Evolutionary conservation across 129 eudicot genomes (phyloP).

Genomic region (Artemisia annua): DNA sequence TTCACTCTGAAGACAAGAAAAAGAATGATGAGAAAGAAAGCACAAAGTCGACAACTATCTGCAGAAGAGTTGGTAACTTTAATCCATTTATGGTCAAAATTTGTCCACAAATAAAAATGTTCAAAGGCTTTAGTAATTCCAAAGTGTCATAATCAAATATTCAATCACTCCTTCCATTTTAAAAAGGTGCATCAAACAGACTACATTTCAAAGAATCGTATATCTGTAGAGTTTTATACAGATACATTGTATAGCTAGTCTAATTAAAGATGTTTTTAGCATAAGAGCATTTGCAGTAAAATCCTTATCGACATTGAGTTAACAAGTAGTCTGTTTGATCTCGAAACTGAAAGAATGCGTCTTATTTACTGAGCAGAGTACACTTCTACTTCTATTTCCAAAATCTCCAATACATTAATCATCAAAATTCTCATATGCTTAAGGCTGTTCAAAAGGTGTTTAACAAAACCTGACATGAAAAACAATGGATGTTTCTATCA

Average conservation of each 20-base stretch:
- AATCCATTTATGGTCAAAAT: too few species aligned
- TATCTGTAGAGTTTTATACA: background rate
- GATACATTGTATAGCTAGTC: background rate
- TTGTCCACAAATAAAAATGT: too few species aligned
- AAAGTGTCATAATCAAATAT: background rate
- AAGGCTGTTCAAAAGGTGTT: background rate
- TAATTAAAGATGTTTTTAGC: background rate
- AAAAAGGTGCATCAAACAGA: too few species aligned
- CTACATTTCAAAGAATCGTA: too few species aligned
- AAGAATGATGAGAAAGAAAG: conserved; percentile 9
- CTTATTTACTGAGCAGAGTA: background rate
- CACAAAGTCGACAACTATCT: background rate
- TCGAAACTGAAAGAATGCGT: background rate
- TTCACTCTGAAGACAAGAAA: conserved; percentile 43
- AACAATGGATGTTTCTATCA: too few species aligned
- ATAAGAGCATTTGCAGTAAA: background rate
- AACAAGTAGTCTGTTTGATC: background rate
- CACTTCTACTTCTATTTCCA: background rate
- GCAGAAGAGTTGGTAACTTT: background rate
- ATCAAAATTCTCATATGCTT: background rate
- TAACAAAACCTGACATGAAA: background rate
- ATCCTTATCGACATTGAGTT: background rate
- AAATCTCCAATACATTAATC: background rate
- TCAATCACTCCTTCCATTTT: too few species aligned
- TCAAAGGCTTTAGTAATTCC: background rate